Evolutionary conservation across 73 alveolate species (phyloP), one percentile per base, ranked within the genome.

Genomic region (Paraurostyla sp.): DNA sequence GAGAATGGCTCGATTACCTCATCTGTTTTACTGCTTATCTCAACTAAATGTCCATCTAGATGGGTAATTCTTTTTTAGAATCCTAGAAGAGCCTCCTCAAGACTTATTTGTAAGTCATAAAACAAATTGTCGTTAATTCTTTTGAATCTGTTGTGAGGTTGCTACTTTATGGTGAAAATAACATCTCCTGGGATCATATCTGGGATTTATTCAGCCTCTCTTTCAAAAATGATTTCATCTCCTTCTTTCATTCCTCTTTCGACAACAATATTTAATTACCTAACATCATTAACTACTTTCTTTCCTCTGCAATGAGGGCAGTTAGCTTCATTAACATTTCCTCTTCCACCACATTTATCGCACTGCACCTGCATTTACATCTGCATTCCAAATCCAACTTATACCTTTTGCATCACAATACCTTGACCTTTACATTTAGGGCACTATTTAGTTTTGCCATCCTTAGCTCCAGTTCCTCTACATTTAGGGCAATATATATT

Each of bases 381-480:
- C 36, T 91, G 78, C 95, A 97, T 93, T 43, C 99, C 99, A 86
- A 96, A 85, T 13, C 98, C 98, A 92, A 95, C 88, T 58, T 93
- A 84, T 16, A 97, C 97, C 51, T 92, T 92, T 78, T 96, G 94
- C 65, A 92, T 43, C 13, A 91, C 84, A 2, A 91, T 97, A 29
- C 99, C 99, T 68, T 93, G 80, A 43, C 99, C 99, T 36, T 92
- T 94, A 78, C 99, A 97, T 18, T 86, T 93, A 16, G 98, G 97
- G 56, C 99, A 97, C 63, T 78, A 76, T 76, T 96, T 94, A 11
- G 97, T 92, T 88, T 95, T 96, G 20, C 99, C 99, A 84, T 94
- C 96, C 88, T 97, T 97, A 68, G 99, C 99, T 78, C 99, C 99
- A 41, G 99, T 96, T 36, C 99, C 99, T 89, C 95, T 97, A 71